Evolutionary conservation across 148 eudicot genomes (phyloP), one percentile per base, ranked within the genome.

Genomic region (Chenopodium suecicum): DNA sequence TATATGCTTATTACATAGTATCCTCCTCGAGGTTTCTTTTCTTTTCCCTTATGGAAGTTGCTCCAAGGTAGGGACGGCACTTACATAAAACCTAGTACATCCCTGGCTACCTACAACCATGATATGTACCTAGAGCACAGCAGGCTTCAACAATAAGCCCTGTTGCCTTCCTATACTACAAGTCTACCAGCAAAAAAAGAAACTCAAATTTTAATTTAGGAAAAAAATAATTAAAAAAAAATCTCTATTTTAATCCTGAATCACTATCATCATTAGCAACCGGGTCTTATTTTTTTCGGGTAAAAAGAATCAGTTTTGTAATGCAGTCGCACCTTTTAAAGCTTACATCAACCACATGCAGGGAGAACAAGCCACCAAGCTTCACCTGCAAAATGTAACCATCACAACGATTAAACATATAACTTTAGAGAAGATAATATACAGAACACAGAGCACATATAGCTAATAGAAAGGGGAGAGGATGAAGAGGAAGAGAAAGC

Each of bases 341-440:
- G 63, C 27, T 20, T 63, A 20, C 66, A 5, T 54, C 54, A 73
- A 54, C 58, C 66, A 52, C 34, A 83, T 13, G 48, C 56, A 65
- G 69, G 10, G 32, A 63, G 37, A 50, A 65, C 52, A 60, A 52
- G 32, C 66, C 70, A 80, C 58, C 63, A 50, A 78, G 72, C 44
- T 84, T 82, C 83, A 68, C 79, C 86, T 80, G 80, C 73, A 83
- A 75, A 27, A 27, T 10, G 23, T 65, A 83, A 78, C 74, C 74
- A 82, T 11, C 54, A 23, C 56, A 34, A 37, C 22, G 22, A 16
- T 75, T 52, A 65, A 13, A 17, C 12, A 60, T 47, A 7, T 34
- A 37, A 31, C 74, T 75, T 63, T 58, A 10, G 1, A n/a, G 9
- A 22, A 50, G 7, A 25, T 5, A 74, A 74, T 48, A 25, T 31